phyloP scores from a whole-genome alignment of 805 yeast genomes.

The Wickerhamomyces mucosus region DNA sequence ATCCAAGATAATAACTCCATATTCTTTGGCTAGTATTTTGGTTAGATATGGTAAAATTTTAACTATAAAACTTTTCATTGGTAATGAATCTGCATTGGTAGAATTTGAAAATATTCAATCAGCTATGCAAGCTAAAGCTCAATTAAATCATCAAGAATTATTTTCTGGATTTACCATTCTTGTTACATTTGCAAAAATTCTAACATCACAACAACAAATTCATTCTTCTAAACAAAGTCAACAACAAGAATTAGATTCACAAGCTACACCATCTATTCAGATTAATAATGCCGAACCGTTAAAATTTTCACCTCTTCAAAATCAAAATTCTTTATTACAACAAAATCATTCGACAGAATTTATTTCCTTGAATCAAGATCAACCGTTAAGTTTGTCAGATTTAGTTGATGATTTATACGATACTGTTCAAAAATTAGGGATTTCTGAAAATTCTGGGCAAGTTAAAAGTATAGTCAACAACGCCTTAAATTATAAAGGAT shows the following conservation, averaged over 20 bases:
- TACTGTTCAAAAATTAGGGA: constrained; percentile 24
- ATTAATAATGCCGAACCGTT: too few relatives aligned
- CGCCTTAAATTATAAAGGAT: constrained; percentile 35
- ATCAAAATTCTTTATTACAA: constrained; percentile 21
- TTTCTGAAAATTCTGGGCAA: constrained; percentile 20
- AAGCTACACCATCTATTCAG: too few relatives aligned
- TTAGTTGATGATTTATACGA: constrained; percentile 21
- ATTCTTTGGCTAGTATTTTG: constrained; percentile 52
- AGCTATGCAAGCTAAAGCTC: constrained; percentile 73
- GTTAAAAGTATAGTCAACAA: constrained; percentile 35
- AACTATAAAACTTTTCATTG: constrained; percentile 50
- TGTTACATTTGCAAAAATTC: constrained; percentile 77
- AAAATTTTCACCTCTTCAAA: too few relatives aligned
- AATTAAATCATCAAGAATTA: constrained; percentile 73
- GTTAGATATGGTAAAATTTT: constrained; percentile 51
- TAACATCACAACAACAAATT: constrained; percentile 21
- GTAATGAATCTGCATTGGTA: constrained; percentile 46
- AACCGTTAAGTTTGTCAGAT: constrained; percentile 16
- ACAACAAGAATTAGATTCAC: too few relatives aligned
- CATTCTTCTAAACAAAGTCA: constrained; percentile 2
- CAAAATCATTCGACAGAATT: constrained; percentile 1
- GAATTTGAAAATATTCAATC: constrained; percentile 65
- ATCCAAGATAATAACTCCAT: constrained; percentile 34
- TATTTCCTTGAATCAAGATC: constrained; percentile 2
- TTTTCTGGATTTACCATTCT: constrained; percentile 68